Conservation (phyloP, 2,329 filamentous ascomycete species). For the Venturia pyrina region DNA sequence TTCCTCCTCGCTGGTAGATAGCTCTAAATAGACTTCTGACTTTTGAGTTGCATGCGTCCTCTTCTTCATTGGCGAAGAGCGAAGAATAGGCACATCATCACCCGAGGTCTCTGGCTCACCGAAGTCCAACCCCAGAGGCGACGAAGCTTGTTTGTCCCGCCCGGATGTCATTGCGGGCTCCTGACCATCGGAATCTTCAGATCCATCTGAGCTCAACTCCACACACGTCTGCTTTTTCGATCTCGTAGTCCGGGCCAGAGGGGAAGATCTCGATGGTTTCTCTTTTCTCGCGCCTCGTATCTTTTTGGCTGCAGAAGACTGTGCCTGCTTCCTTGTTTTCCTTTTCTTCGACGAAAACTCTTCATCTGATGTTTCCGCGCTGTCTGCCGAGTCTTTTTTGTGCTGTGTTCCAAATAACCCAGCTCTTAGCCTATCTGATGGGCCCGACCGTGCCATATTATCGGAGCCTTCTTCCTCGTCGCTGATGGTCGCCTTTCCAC, state of each 20-base stretch:
- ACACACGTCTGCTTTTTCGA: not conserved
- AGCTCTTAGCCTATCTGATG: not conserved
- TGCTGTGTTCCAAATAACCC: not conserved
- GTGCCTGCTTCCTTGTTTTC: not conserved
- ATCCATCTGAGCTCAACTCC: not conserved
- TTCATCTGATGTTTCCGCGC: not conserved
- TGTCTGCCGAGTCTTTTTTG: not conserved
- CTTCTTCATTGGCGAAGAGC: slow-evolving; percentile 9
- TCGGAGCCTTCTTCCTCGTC: not conserved
- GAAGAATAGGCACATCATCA: slow-evolving; percentile 8
- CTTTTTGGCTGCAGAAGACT: not conserved
- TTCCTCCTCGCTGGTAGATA: slow-evolving; percentile 9
- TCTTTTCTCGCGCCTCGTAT: not conserved
- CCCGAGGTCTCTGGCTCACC: slow-evolving; percentile 12
- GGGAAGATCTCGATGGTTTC: not conserved
- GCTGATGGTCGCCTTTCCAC: not conserved
- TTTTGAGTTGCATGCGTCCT: not conserved
- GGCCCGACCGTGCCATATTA: not conserved
- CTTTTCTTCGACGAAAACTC: not conserved
- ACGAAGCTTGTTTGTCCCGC: not conserved
- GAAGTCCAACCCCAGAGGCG: not conserved
- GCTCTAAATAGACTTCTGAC: not conserved
- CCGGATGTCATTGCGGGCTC: too few species aligned
- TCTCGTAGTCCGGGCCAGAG: not conserved
- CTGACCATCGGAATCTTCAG: not conserved